phyloP scores from a whole-genome alignment of 2,329 filamentous ascomycete species.

The Neonectria faginata region DNA sequence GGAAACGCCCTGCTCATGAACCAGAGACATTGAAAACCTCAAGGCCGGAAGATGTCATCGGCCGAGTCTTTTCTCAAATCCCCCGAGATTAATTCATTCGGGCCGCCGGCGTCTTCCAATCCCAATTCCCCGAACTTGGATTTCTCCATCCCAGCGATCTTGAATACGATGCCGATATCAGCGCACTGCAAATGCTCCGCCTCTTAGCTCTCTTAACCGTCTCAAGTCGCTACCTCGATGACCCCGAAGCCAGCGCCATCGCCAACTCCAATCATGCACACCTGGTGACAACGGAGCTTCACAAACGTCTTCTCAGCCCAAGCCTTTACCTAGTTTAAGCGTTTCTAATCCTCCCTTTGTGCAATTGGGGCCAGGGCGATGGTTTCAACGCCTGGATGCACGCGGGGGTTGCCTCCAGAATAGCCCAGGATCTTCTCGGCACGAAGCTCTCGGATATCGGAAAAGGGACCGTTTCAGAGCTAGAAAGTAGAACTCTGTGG shows the following conservation, averaged over 20 bases:
- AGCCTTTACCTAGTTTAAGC: conserved; percentile 38
- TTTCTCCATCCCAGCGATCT: conserved; percentile 43
- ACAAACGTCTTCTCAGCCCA: conserved; percentile 32
- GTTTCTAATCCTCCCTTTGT: conserved; percentile 37
- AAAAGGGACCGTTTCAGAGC: conserved; percentile 32
- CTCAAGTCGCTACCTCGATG: conserved; percentile 29
- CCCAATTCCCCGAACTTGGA: conserved; percentile 42
- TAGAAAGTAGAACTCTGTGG: conserved; percentile 42
- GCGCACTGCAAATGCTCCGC: conserved; percentile 28
- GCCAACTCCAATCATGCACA: neutral
- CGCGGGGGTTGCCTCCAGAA: conserved; percentile 39
- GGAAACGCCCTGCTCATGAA: conserved; percentile 18
- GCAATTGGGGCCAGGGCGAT: conserved; percentile 44
- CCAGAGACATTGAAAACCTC: neutral
- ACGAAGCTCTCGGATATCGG: conserved; percentile 33
- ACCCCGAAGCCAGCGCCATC: rapidly evolving
- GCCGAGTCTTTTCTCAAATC: conserved; percentile 20
- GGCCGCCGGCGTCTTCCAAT: conserved; percentile 32
- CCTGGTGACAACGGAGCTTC: conserved; percentile 27
- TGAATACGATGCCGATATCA: conserved; percentile 31
- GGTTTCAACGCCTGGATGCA: conserved; percentile 46
- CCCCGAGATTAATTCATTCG: conserved; percentile 18
- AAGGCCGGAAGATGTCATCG: conserved; percentile 18
- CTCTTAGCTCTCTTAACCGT: conserved; percentile 35
- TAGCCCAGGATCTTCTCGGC: conserved; percentile 42